Percentiles rank a stretch among this genome's conserved stretches.
phyloP scores from a whole-genome alignment of 805 yeast genomes.

The Suhomyces sp. region DNA sequence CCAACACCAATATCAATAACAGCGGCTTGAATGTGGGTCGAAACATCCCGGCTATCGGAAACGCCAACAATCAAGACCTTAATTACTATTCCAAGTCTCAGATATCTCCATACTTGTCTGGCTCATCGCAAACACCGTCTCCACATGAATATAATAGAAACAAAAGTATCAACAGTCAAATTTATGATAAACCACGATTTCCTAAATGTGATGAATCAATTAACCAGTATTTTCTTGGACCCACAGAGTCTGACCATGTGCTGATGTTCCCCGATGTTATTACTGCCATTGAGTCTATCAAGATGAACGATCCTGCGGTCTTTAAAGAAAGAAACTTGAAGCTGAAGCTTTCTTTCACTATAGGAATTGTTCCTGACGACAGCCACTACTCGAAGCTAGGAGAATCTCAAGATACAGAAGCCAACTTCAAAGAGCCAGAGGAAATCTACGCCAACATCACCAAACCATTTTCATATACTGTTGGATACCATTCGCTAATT shows the following conservation, averaged over 20 bases:
- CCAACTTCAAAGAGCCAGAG: conserved; percentile 54
- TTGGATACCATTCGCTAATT: conserved; percentile 82
- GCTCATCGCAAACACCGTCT: conserved; percentile 16
- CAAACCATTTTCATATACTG: conserved; percentile 82
- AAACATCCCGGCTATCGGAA: neutral
- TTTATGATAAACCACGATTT: conserved; percentile 18
- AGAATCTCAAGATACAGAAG: conserved; percentile 12
- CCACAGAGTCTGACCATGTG: conserved; percentile 37
- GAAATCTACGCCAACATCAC: conserved; percentile 75
- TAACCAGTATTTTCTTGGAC: conserved; percentile 68
- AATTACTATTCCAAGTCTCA: neutral
- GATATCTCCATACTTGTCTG: conserved; percentile 13
- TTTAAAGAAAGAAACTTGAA: conserved; percentile 37
- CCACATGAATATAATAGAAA: conserved; percentile 6
- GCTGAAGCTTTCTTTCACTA: conserved; percentile 46
- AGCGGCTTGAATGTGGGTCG: conserved; percentile 5
- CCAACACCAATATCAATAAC: conserved; percentile 10
- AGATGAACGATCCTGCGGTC: conserved; percentile 39
- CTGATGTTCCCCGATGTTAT: conserved; percentile 61
- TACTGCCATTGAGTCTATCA: conserved; percentile 40
- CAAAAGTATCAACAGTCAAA: conserved; percentile 2
- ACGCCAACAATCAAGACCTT: neutral
- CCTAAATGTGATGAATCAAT: conserved; percentile 56
- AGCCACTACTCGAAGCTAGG: conserved; percentile 20
- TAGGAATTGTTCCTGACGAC: conserved; percentile 44